Conservation (phyloP, 2,329 filamentous ascomycete genomes). For the Blumeria hordei region DNA sequence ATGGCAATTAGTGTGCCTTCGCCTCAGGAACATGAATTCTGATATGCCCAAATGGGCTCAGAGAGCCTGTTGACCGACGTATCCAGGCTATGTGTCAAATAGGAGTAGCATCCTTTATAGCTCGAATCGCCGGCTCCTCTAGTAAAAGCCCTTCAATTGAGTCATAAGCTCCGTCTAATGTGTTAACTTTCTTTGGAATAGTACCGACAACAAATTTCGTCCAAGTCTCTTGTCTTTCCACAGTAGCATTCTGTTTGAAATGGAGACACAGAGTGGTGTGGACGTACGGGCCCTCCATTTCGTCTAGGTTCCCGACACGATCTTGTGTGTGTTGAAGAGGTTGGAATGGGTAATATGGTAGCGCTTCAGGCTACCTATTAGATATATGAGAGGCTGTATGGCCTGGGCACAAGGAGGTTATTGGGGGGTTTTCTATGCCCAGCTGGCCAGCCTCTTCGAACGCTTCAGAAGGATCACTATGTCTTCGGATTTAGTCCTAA, state of each 20-base stretch:
- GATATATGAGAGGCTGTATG: too few species aligned
- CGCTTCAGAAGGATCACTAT: too few species aligned
- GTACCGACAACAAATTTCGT: not conserved
- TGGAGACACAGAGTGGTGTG: too few species aligned
- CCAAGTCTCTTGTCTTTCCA: constrained; percentile 1
- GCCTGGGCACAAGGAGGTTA: too few species aligned
- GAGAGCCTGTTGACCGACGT: not conserved
- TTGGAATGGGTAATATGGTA: too few species aligned
- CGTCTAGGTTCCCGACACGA: too few species aligned
- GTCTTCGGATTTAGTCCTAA: too few species aligned
- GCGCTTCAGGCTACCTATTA: too few species aligned
- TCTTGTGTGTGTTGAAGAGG: too few species aligned
- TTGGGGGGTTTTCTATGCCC: too few species aligned
- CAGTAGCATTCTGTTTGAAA: not conserved
- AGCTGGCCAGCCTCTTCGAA: too few species aligned
- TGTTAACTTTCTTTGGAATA: not conserved
- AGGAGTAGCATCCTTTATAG: not conserved
- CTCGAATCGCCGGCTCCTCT: not conserved
- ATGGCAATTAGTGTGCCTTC: not conserved
- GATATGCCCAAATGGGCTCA: not conserved
- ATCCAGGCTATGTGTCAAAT: not conserved
- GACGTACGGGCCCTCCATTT: too few species aligned
- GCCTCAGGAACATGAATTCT: not conserved
- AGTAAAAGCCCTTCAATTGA: not conserved
- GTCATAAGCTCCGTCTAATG: not conserved